Base-by-base conservation (phyloP, 140 eudicot species). In the Oenanthe javanica region DNA sequence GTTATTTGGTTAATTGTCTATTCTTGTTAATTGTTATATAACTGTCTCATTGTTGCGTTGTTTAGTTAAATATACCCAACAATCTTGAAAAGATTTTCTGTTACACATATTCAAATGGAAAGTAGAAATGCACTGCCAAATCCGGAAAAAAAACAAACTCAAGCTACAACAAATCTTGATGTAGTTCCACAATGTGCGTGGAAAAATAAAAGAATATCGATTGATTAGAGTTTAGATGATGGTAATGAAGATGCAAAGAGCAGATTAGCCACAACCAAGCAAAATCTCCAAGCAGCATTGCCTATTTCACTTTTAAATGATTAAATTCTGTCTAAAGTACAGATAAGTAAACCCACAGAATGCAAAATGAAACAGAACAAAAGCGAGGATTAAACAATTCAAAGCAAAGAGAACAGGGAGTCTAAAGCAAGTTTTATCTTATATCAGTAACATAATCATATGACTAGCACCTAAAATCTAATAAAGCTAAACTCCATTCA, bases 91-190 rank as follows among this genome's bases (percentile, higher is more conserved):
- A 31, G 31, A 31, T 31, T 31, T 31, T 31, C 31, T 31, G 31
- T 31, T 31, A 31, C 31, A 86, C 98, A 93, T 93, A 59, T 27
- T 76, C 18, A 72, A 67, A 66, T 43, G 45, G 61, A 31, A 27
- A 52, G n/a, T 2, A 52, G 21, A 52, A 52, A 52, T 52, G 5
- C 6, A 15, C 59, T 52, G 59, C 21, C 19, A 52, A 52, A 52
- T 0, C 16, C 0, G 6, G 59, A 50, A 50, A 18, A 52, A 52
- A 43, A 52, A 52, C 59, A 52, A 15, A 52, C 59, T 52, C 59
- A 52, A 15, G 21, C 21, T 15, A 52, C 19, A 52, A 52, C 1
- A 14, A 15, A 52, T 15, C 59, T 52, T 15, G 59, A 52, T 4
- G 6, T 52, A 52, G 59, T 52, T 52, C 18, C 21, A 52, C 59